These are phyloP conservation scores for Reticulascus tulasneorum DNA, from an alignment of 2,329 filamentous ascomycete genomes.

Conservation along the genomic window DNA sequence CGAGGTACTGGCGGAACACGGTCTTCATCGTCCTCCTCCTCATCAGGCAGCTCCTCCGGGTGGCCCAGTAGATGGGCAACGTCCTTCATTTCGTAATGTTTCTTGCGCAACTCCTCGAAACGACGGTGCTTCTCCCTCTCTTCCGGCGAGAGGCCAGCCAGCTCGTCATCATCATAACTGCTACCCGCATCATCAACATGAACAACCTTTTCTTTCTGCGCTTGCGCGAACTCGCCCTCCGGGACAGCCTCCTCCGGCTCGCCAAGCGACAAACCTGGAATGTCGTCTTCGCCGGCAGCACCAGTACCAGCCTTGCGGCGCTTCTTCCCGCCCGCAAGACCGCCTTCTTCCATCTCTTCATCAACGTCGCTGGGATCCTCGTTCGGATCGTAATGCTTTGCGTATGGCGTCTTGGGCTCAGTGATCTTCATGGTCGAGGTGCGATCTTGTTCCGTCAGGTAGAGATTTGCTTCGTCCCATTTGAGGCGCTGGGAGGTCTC, in stretches of 20 bases:
- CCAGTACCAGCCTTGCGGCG: conserved; percentile 17
- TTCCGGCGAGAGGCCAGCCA: conserved; percentile 58
- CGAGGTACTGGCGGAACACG: conserved; percentile 39
- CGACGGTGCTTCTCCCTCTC: conserved; percentile 86
- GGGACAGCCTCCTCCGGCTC: conserved; percentile 78
- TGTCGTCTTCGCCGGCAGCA: conserved; percentile 58
- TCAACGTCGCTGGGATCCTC: conserved; percentile 85
- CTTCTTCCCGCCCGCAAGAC: conserved; percentile 43
- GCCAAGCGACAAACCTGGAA: conserved; percentile 85
- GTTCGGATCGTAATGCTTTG: conserved; percentile 81
- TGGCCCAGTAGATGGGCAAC: conserved; percentile 84
- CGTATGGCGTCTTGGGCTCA: conserved; percentile 97
- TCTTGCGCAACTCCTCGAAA: conserved; percentile 90
- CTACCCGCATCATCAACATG: conserved; percentile 64
- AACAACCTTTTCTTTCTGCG: conserved; percentile 41
- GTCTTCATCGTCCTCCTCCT: conserved; percentile 49
- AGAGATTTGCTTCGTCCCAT: conserved; percentile 98
- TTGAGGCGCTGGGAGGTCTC: conserved; percentile 74
- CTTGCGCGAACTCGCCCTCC: conserved; percentile 34
- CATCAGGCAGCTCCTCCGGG: conserved; percentile 61
- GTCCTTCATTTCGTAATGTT: conserved; percentile 98
- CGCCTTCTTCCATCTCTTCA: conserved; percentile 59
- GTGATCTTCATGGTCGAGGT: conserved; percentile 98
- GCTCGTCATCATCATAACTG: conserved; percentile 51
- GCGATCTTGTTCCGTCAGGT: conserved; percentile 93